Percentiles rank a stretch among this genome's conserved stretches.
Conservation (phyloP, 2,329 filamentous ascomycete species). For the Mollisia scopiformis region DNA sequence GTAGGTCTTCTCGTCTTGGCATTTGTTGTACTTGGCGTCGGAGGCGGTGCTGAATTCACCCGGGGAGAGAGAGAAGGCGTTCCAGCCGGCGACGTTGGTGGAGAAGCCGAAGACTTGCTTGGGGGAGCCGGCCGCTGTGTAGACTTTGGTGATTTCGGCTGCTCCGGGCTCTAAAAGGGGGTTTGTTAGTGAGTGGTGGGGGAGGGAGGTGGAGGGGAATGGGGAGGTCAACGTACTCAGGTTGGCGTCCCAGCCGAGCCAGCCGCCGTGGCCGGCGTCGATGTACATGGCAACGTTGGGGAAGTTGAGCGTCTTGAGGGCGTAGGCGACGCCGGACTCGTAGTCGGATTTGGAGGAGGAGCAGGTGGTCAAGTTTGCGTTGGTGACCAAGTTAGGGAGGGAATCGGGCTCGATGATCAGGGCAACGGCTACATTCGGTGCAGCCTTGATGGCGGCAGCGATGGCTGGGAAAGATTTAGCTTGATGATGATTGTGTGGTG, state of each 20-base stretch:
- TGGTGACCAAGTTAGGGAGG: constrained; percentile 62
- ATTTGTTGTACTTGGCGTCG: constrained; percentile 50
- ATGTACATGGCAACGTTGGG: constrained; percentile 61
- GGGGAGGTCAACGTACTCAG: constrained; percentile 37
- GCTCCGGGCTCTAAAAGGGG: constrained; percentile 46
- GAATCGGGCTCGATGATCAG: constrained; percentile 54
- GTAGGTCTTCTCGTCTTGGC: constrained; percentile 46
- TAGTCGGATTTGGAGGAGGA: constrained; percentile 50
- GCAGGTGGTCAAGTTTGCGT: constrained; percentile 54
- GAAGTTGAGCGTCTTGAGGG: constrained; percentile 53
- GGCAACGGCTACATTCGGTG: constrained; percentile 30
- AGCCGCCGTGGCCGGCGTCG: constrained; percentile 60
- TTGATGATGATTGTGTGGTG: constrained; percentile 41
- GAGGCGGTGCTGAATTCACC: constrained; percentile 40
- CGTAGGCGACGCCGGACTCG: constrained; percentile 52
- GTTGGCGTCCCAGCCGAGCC: constrained; percentile 61
- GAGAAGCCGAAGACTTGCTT: constrained; percentile 54
- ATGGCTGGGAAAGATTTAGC: constrained; percentile 45
- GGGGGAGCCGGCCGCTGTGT: constrained; percentile 53
- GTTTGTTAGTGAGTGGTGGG: constrained; percentile 8
- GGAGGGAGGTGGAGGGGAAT: neutral
- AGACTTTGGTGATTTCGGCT: constrained; percentile 49
- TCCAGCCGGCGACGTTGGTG: constrained; percentile 64
- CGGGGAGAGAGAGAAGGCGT: constrained; percentile 38
- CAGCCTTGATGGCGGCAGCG: constrained; percentile 30